Evolutionary conservation across 345 rosid species (phyloP), one percentile per base, ranked within the genome.

Genomic region (Geranium brycei): DNA sequence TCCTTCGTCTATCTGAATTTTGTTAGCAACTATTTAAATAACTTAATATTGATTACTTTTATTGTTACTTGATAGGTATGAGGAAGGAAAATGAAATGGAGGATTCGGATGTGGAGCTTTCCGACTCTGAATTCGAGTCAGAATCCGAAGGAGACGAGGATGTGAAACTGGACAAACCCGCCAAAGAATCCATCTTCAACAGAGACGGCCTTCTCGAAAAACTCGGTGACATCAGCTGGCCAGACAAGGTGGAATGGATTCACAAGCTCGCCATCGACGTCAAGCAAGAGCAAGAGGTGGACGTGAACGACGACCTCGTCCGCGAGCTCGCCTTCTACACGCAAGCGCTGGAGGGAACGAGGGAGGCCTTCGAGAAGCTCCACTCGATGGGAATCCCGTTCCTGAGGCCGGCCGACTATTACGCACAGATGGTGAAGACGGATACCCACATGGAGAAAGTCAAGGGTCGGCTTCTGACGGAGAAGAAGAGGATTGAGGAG

Each of bases 381-480:
- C 79, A 86, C 72, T 68, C 77, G 0, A 79, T 74, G 82, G 86
- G 83, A 19, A 40, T 79, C 1, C 87, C 91, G 41, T 90, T 86
- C 69, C 91, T 90, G 23, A 85, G 97, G 81, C 96, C 92, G 0
- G 2, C 86, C 0, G 91, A 90, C 73, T 88, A 90, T 71, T 88
- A 83, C n/a, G 92, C 95, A 0, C 88, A 93, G 79, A 90, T 90
- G 97, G 87, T 83, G 66, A 93, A 90, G 71, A 71, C 89, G 0
- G 95, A 93, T 72, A 56, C 76, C 10, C 92, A 90, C 65, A 88
- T 90, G 96, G 87, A 68, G 80, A 90, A 88, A 62, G 91, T 90
- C 66, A 93, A 88, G 85, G 70, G 81, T n/a, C 69, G 77, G 73
- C 92, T 88, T 65, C 53, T 85, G 76, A 63, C 82, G 0, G 89